Conservation (phyloP, 176 grass and related monocot species). For the Oryza nivara region DNA sequence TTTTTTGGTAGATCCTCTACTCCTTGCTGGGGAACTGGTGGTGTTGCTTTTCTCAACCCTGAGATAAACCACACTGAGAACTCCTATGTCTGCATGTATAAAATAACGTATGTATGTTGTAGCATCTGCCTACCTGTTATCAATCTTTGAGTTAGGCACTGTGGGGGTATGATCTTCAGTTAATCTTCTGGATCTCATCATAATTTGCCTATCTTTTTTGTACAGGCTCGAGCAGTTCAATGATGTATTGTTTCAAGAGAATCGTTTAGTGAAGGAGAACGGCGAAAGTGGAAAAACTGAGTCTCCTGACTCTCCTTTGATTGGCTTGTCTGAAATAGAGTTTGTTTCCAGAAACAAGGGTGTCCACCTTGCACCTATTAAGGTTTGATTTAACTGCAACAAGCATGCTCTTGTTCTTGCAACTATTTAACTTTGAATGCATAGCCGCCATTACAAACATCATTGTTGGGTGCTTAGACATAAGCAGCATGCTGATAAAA, state of each 20-base stretch:
- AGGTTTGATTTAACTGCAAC: slow-evolving; percentile 54
- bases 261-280: slow-evolving; percentile 55
- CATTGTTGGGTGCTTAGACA: slow-evolving; percentile 8
- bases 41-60: slow-evolving; percentile 88
- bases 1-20: slow-evolving; percentile 79
- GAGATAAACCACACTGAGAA: slow-evolving; percentile 61
- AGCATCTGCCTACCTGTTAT: neutral
- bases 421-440: slow-evolving; percentile 33
- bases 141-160: slow-evolving; percentile 17
- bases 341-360: slow-evolving; percentile 63
- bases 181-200: slow-evolving; percentile 30
- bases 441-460: slow-evolving; percentile 13
- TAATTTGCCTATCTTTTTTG: slow-evolving; percentile 31
- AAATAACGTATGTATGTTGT: slow-evolving; percentile 82
- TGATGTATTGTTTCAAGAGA: slow-evolving; percentile 89
- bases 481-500: slow-evolving; percentile 23
- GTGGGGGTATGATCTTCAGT: slow-evolving; percentile 19
- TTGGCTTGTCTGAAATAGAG: slow-evolving; percentile 59
- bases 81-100: slow-evolving; percentile 86
- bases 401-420: slow-evolving; percentile 6
- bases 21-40: slow-evolving; percentile 75
- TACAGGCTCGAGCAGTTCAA: slow-evolving; percentile 95
- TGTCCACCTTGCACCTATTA: slow-evolving; percentile 66
- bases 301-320: slow-evolving; percentile 67
- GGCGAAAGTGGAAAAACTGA: slow-evolving; percentile 23